Evolutionary conservation across 2,329 filamentous ascomycete species (phyloP).

Genomic region (Fusarium metavorans): DNA sequence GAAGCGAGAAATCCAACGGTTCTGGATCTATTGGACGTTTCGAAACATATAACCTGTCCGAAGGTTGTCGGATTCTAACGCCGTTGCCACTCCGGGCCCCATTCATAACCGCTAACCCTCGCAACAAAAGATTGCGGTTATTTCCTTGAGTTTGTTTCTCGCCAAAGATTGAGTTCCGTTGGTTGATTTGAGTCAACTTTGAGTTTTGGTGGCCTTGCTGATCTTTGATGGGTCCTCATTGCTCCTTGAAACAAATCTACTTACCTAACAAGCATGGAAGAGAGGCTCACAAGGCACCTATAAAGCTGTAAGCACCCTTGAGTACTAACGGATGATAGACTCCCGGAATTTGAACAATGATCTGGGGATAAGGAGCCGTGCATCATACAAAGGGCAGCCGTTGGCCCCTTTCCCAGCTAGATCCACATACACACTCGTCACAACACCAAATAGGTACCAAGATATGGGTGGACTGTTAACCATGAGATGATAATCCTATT

Average conservation of each 20-base stretch:
- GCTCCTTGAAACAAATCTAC: neutral
- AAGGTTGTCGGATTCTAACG: neutral
- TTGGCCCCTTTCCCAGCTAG: neutral
- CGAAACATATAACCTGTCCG: neutral
- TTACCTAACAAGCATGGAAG: neutral
- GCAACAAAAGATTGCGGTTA: neutral
- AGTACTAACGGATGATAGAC: neutral
- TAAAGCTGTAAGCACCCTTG: neutral
- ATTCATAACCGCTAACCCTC: neutral
- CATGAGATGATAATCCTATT: constrained; percentile 8
- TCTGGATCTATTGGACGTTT: neutral
- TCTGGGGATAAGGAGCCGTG: neutral
- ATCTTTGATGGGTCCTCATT: neutral
- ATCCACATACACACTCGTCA: neutral
- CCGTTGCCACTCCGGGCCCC: neutral
- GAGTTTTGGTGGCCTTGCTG: neutral
- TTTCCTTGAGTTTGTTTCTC: neutral
- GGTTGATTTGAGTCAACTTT: neutral
- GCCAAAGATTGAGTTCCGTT: neutral
- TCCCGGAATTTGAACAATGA: neutral
- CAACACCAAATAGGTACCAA: neutral
- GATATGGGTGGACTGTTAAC: neutral
- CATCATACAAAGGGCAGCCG: neutral
- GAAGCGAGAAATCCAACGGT: neutral
- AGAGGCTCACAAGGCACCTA: neutral